Evolutionary conservation across 257 asterid genomes (phyloP).

Genomic region (Nicotiana tomentosiformis): DNA sequence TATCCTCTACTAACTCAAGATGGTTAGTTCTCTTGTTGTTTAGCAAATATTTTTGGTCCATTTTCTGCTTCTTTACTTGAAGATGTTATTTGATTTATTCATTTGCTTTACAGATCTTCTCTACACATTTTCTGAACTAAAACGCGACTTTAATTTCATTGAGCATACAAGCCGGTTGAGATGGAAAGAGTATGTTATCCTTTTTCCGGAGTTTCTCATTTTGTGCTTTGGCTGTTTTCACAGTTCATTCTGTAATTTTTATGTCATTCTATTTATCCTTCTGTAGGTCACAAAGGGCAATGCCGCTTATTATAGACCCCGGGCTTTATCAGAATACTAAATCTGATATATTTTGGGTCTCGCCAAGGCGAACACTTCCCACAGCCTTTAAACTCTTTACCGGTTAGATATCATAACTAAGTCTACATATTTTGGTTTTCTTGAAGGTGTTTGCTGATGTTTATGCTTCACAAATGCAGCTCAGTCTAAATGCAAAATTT

Average conservation of each 20-base stretch:
- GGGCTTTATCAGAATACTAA: conserved; percentile 66
- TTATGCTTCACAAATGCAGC: background rate
- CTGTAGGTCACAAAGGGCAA: conserved; percentile 58
- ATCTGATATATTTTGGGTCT: conserved; percentile 57
- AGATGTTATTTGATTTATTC: background rate
- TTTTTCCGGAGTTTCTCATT: background rate
- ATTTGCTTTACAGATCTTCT: conserved; percentile 62
- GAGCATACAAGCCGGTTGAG: conserved; percentile 69
- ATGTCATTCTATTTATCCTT: background rate
- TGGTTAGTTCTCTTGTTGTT: conserved; percentile 29
- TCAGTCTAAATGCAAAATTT: background rate
- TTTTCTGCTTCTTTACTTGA: background rate
- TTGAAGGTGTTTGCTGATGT: background rate
- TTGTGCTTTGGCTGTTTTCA: background rate
- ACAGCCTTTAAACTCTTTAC: conserved; percentile 47
- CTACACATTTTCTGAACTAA: conserved; percentile 41
- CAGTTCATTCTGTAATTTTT: background rate
- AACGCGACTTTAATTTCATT: conserved; percentile 50
- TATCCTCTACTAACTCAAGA: conserved; percentile 62
- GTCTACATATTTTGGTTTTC: background rate
- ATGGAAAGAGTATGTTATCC: conserved; percentile 68
- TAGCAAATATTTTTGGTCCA: background rate
- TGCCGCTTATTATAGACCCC: conserved; percentile 76
- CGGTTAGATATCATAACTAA: conserved; percentile 10
- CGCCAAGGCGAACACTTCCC: conserved; percentile 56